Base-by-base conservation (phyloP, 2,329 filamentous ascomycete genomes). In the Arthrobotrys sphaeroides region DNA sequence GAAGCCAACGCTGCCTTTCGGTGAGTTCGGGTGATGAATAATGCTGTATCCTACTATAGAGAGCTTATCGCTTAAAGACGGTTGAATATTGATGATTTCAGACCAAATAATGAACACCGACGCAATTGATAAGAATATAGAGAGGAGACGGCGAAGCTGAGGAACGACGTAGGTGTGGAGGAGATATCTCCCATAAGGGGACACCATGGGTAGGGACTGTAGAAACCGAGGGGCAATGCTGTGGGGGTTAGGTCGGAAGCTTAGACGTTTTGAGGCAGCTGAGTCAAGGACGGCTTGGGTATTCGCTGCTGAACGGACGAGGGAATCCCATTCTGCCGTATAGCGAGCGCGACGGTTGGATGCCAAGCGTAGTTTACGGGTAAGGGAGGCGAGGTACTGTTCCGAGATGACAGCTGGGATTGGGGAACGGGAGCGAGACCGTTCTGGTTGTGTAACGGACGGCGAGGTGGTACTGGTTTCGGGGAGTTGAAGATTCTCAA, bases 21-120 rank as follows among this genome's bases (percentile, higher is more conserved):
- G 87, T 42, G 89, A 88, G 36, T 88, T 87, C 81, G 90, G 90
- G 78, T 94, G 91, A 79, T 92, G 90, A n/a, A 93, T 86, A 2
- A 93, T 89, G 2, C 87, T 89, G 77, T 89, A 84, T 55, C 85
- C 86, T 78, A 89, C 88, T 77, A 91, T 84, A 77, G 43, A 88
- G 82, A 57, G 86, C 84, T 47, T 88, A 42, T 90, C 85, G 0
- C 93, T 97, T 10, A 96, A 85, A 31, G 89, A 88, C 0, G 92
- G 91, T 20, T 91, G 88, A 57, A 92, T 87, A 82, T 95, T 96
- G 82, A 97, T 88, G 66, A 97, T 84, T 84, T 99, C 95, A 0
- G 94, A 97, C 93, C 94, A 98, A 60, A 98, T 87, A 75, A 99
- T 91, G 78, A 90, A 91, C 57, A 88, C 85, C 0, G 95, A 98